Base-by-base conservation (phyloP, 2,329 filamentous ascomycete genomes). In the Colletotrichum eremochloae region DNA sequence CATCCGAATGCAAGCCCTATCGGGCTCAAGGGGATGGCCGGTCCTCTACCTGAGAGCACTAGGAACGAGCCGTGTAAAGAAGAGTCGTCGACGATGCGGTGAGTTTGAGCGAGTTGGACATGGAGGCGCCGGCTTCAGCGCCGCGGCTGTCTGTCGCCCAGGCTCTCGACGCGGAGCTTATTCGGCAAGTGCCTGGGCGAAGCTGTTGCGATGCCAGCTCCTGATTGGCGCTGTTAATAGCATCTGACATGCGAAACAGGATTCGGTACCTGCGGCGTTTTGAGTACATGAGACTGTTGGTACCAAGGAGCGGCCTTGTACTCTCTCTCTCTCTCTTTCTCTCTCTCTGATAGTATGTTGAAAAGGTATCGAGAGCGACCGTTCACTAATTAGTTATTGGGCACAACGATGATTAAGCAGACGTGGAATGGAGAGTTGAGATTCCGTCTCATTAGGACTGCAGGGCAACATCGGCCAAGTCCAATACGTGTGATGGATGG, bases 221-320 rank as follows among this genome's bases (percentile, higher is more conserved):
- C 70, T 70, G 61, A 72, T 72, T 72, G 66, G 70, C 48, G 70
- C 70, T 72, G 66, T 33, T 72, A 65, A 72, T 18, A 31, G 58
- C 55, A 56, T 46, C 53, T 69, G 67, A 65, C 48, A 53, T 50
- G 69, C 60, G 69, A 69, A 72, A 69, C 60, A 38, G 40, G 20
- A 61, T 58, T 20, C 58, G 65, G 68, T 40, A 56, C 57, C 18
- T 38, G 57, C 46, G 46, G 68, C 33, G 48, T 55, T 55, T 31
- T 62, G 63, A n/a, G 44, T 50, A 24, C 24, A 9, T 24, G n/a
- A 40, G 29, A 18, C 50, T 38, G 53, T 56, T 60, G 52, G 63
- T 20, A 44, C 46, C 46, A 66, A 48, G 65, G 60, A 42, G 33
- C 31, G 44, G 46, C 29, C 33, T 40, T 48, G 20, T 33, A 15